These are phyloP conservation scores for Dactylella cylindrospora DNA, from an alignment of 2,329 filamentous ascomycete genomes.

Conservation along the genomic window DNA sequence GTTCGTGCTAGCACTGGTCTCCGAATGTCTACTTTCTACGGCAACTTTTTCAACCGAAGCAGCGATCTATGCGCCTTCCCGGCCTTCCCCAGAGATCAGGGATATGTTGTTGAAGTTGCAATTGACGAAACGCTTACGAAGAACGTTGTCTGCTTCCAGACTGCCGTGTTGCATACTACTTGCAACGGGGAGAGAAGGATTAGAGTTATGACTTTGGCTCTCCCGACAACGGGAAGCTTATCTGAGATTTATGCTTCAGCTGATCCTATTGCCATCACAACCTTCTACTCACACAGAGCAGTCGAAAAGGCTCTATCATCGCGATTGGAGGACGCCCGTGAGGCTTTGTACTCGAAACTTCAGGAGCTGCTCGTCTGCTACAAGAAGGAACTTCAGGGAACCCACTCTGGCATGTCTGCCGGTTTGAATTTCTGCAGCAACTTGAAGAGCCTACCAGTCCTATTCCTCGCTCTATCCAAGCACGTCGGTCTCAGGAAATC, in stretches of 20 bases:
- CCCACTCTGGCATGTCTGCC: constrained; percentile 80
- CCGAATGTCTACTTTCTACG: constrained; percentile 97
- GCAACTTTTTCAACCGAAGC: constrained; percentile 98
- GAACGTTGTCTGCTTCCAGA: constrained; percentile 87
- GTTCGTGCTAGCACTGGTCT: constrained; percentile 92
- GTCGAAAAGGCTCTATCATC: constrained; percentile 84
- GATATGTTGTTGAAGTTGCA: constrained; percentile 95
- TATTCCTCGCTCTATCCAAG: constrained; percentile 95
- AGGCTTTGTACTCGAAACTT: constrained; percentile 86
- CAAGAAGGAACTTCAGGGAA: constrained; percentile 92
- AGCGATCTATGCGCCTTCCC: constrained; percentile 98
- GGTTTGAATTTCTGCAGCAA: constrained; percentile 94
- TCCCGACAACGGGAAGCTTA: constrained; percentile 87
- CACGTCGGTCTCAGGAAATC: constrained; percentile 87
- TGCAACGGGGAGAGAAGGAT: constrained; percentile 97
- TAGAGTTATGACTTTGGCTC: constrained; percentile 84
- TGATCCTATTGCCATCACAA: constrained; percentile 88
- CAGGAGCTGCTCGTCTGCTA: constrained; percentile 92
- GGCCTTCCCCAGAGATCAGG: constrained; percentile 94
- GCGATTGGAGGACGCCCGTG: constrained; percentile 84
- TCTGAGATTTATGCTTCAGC: constrained; percentile 92
- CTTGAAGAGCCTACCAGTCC: constrained; percentile 78
- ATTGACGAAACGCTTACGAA: constrained; percentile 94
- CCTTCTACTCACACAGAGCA: constrained; percentile 96
- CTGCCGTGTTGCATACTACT: constrained; percentile 92